Evolutionary conservation across 805 yeast genomes (phyloP).

Genomic region (Ogataea pilisensis): DNA sequence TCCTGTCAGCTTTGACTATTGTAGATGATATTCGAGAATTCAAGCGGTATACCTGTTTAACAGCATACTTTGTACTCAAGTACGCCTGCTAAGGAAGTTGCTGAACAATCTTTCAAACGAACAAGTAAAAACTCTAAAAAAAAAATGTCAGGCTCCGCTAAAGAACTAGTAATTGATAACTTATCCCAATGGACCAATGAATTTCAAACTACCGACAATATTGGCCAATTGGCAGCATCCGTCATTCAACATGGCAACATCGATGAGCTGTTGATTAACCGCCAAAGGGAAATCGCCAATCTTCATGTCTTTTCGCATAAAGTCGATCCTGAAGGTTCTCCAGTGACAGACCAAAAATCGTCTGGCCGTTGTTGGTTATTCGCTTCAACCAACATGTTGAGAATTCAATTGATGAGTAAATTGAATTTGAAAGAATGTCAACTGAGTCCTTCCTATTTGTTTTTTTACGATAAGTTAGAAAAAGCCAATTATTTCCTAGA

Average conservation of each 20-base stretch:
- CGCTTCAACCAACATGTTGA: conserved; percentile 72
- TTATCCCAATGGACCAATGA: conserved; percentile 28
- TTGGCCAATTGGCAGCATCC: conserved; percentile 30
- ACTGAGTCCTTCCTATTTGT: conserved; percentile 72
- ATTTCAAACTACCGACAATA: conserved; percentile 20
- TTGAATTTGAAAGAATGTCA: conserved; percentile 66
- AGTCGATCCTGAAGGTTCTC: conserved; percentile 50
- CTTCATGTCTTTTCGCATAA: conserved; percentile 38
- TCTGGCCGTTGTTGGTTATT: conserved; percentile 90
- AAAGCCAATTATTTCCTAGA: conserved; percentile 78
- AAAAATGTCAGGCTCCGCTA: conserved; percentile 10
- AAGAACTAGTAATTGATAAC: conserved; percentile 11
- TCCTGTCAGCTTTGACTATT: too few relatives aligned
- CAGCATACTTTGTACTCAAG: too few relatives aligned
- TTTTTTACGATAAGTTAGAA: conserved; percentile 83
- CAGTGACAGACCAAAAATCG: conserved; percentile 67
- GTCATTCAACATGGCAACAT: conserved; percentile 34
- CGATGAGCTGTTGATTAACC: conserved; percentile 36
- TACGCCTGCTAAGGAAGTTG: too few relatives aligned
- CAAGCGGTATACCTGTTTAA: too few relatives aligned
- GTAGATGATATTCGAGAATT: too few relatives aligned
- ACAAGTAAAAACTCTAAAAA: background rate
- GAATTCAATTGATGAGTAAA: conserved; percentile 57
- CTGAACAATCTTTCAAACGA: background rate
- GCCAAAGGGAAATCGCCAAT: conserved; percentile 29